These are phyloP conservation scores for Sherardia arvensis DNA, from an alignment of 257 asterid species.

Conservation along the genomic window DNA sequence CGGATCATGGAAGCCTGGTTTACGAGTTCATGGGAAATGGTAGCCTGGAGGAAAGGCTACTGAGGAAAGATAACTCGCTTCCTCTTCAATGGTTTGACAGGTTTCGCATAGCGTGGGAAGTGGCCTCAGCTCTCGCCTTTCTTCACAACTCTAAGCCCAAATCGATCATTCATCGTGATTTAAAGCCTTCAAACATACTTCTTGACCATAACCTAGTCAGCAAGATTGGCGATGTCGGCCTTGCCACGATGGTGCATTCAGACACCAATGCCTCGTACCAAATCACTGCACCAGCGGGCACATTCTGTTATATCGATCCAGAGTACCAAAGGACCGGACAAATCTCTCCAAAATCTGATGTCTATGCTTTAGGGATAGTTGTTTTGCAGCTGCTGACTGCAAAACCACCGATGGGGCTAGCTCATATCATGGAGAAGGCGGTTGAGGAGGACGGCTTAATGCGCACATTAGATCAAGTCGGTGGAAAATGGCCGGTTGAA, in stretches of 20 bases:
- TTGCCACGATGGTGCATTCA: conserved; percentile 42
- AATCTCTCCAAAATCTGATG: conserved; percentile 56
- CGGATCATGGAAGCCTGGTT: conserved; percentile 62
- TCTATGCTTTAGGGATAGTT: conserved; percentile 74
- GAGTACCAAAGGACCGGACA: conserved; percentile 84
- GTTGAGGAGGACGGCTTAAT: conserved; percentile 25
- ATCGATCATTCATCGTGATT: conserved; percentile 75
- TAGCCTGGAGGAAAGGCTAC: conserved; percentile 65
- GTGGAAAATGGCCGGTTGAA: conserved; percentile 65
- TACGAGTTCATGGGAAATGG: conserved; percentile 93
- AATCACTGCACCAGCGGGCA: conserved; percentile 55
- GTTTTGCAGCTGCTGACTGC: conserved; percentile 67
- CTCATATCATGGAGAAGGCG: conserved; percentile 55
- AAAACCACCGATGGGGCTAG: conserved; percentile 58
- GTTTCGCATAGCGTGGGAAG: conserved; percentile 75
- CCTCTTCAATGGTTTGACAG: conserved; percentile 76
- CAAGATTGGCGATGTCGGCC: conserved; percentile 86
- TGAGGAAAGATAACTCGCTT: conserved; percentile 37
- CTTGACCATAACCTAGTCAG: conserved; percentile 70
- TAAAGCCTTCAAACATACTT: conserved; percentile 84
- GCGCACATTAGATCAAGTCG: conserved; percentile 47
- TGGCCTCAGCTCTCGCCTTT: conserved; percentile 77
- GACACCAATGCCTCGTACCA: conserved; percentile 25
- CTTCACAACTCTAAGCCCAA: conserved; percentile 69
- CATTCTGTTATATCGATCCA: conserved; percentile 77